Evolutionary conservation across 306 rosid species (phyloP), one percentile per base, ranked within the genome.

Genomic region (Carpinus fangiana): DNA sequence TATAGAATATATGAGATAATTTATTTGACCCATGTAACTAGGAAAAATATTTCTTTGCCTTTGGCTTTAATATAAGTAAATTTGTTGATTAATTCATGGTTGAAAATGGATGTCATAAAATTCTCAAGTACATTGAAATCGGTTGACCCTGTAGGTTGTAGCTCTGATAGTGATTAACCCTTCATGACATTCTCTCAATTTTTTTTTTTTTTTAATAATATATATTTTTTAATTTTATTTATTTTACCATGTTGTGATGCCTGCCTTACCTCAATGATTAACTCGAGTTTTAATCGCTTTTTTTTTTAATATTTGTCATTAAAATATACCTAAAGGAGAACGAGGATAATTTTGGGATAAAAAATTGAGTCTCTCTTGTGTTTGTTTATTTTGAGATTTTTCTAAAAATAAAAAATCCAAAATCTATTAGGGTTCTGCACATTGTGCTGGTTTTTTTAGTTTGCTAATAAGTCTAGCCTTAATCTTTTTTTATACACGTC

Each of bases 1-100:
- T 0, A 41, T 41, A 6, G 8, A 41, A 7, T 41, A 41, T 41
- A 6, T 1, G 0, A 41, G 45, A 41, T 5, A 41, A 41, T 38
- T 38, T 38, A 5, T 38, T 78, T 54, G 23, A 75, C 67, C 67
- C 41, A 21, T 64, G 38, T 56, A 47, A 80, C 47, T 23, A 71
- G 55, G 70, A 79, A 3, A 31, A 54, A 23, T 60, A 51, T 73
- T 7, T 61, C 31, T 50, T 74, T 23, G 17, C 41, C 14, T 69
- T 12, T 11, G 48, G 54, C 26, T 62, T 46, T 73, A 10, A 38
- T 26, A 11, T 36, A 51, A 13, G 50, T 31, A 12, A 38, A 36
- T 28, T 34, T 36, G 21, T 70, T 62, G 45, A 62, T 28, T 6
- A 4, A 62, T 62, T 4, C 69, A 62, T 6, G 4, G 7, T 70